Evolutionary conservation across 805 yeast species (phyloP), one percentile per base, ranked within the genome.

Genomic region (Scheffersomyces spartinae): DNA sequence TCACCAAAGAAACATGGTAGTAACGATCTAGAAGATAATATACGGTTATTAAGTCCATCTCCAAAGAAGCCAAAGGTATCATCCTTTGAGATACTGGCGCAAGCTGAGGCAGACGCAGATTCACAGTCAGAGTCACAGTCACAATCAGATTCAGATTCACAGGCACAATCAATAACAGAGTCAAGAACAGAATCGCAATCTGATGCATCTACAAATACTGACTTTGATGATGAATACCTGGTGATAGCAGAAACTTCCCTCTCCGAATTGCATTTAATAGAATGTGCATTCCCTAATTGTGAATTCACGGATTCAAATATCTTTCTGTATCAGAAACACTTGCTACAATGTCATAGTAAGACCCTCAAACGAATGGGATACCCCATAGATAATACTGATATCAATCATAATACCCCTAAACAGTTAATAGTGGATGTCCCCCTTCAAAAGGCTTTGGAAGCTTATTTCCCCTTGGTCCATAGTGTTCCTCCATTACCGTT

Each of bases 191-290:
- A 17, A n/a, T n/a, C n/a, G n/a, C n/a, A n/a, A n/a, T n/a, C n/a
- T n/a, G n/a, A n/a, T n/a, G n/a, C n/a, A n/a, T n/a, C n/a, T 11
- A 9, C 9, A 15, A 26, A 20, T 7, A 8, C 16, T 11, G 40
- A 31, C 11, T 47, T 45, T 24, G 50, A 45, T 15, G 51, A 43
- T 7, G 43, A 45, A 21, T 50, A 40, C 27, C 46, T 40, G 43
- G 34, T 49, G 6, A 33, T 38, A 6, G 21, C 40, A 2, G 31
- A 38, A 30, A 6, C n/a, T 28, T 4, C 39, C 33, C 12, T 28
- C 15, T 3, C 9, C 6, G 9, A 30, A 15, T 14, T 39, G 31
- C 3, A 25, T 12, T 24, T 21, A 14, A 9, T 38, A 31, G 20
- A 13, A 4, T 11, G 13, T 20, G 14, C 11, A n/a, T 7, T 6